Evolutionary conservation across 2,329 filamentous ascomycete genomes (phyloP), one percentile per base, ranked within the genome.

Genomic region (Diplodia intermedia): DNA sequence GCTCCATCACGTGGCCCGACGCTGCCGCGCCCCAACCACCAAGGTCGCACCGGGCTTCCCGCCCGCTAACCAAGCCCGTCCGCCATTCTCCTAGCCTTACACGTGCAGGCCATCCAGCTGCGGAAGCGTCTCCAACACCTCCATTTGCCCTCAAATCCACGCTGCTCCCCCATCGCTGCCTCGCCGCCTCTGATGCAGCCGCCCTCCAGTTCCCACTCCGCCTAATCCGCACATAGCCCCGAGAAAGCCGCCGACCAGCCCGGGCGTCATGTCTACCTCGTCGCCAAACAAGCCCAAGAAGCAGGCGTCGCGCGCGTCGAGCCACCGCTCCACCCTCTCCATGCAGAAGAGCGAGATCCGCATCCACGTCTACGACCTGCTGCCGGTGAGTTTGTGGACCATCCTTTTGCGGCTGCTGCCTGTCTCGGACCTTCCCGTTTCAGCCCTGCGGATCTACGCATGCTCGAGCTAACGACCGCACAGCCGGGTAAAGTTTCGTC

Each of bases 311-410:
- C 67, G 67, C 49, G 47, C 65, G 66, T 76, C 78, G 55, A 78
- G 80, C 55, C 90, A 91, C 75, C 82, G 89, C 70, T 89, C 87
- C 68, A 91, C 89, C 1, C 77, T 91, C 56, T 91, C 90, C 18
- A 80, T 91, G 23, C 88, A 89, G 72, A 90, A 90, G 75, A 92
- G 89, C 2, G 89, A 93, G 76, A 86, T 94, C 70, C 81, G 86
- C 57, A 93, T 94, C 75, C 89, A 93, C 75, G 88, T 93, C 74
- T 94, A 94, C 75, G 91, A 93, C 77, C 82, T 93, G 8, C 82
- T 94, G 18, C 89, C 91, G 49, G 89, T 91, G 84, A 69, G 79
- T 73, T 50, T 40, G 12, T 2, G 15, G 7, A 26, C 18, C 8
- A 26, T 63, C 53, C 38, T 14, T 4, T 15, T 4, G n/a, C n/a